A percentile compares a stretch with the other conserved stretches of the same genome.
Evolutionary conservation across 208 protist genomes (phyloP).

Genomic region (Crithidia thermophila): DNA sequence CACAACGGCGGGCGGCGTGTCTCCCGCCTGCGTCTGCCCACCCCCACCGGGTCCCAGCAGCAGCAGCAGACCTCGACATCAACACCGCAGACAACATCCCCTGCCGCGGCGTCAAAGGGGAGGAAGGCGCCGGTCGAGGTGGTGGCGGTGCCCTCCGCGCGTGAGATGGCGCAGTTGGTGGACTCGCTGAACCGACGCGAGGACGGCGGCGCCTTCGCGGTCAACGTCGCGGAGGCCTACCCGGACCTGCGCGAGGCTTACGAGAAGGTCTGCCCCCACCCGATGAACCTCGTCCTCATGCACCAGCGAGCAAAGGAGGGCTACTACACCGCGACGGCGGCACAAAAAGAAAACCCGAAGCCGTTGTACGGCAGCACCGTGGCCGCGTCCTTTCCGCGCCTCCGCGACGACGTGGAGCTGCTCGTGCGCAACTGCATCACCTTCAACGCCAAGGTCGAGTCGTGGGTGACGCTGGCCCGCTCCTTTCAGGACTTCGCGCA

Average conservation of each 20-base stretch:
- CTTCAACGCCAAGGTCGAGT: slow-evolving; percentile 70
- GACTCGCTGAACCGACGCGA: slow-evolving; percentile 68
- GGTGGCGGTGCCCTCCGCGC: slow-evolving; percentile 11
- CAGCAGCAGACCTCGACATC: background rate
- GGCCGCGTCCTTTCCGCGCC: slow-evolving; percentile 54
- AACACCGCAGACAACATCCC: background rate
- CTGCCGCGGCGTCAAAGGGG: background rate
- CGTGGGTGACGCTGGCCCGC: slow-evolving; percentile 71
- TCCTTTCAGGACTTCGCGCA: slow-evolving; percentile 80
- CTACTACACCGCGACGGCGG: slow-evolving; percentile 42
- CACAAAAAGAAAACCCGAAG: too few relatives aligned
- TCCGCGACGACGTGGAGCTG: slow-evolving; percentile 81
- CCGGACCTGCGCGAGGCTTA: slow-evolving; percentile 74
- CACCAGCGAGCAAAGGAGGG: slow-evolving; percentile 60
- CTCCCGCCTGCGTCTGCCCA: slow-evolving; percentile 57
- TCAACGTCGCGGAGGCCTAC: slow-evolving; percentile 80
- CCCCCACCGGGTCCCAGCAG: background rate
- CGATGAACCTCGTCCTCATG: slow-evolving; percentile 83
- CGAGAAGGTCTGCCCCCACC: slow-evolving; percentile 63
- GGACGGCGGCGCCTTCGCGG: slow-evolving; percentile 72
- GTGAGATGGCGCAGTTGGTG: slow-evolving; percentile 61
- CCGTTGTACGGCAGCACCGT: slow-evolving; percentile 52
- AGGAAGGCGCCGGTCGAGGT: background rate
- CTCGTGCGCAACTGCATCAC: slow-evolving; percentile 85
- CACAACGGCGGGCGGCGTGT: slow-evolving; percentile 71